Conservation (phyloP, 305 asterid genomes). For the Coffea humblotiana region DNA sequence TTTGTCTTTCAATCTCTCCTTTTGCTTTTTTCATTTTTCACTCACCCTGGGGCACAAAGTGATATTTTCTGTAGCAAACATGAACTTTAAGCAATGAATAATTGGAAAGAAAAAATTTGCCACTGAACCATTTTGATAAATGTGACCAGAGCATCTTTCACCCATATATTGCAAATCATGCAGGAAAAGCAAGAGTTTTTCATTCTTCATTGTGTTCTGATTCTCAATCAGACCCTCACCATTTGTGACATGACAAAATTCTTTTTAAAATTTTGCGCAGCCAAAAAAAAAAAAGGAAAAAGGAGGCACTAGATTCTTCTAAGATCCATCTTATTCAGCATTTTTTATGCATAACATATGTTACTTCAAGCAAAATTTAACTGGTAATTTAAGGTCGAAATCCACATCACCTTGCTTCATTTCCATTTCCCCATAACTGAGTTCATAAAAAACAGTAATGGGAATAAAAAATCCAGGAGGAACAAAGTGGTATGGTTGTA, state of each 20-base stretch:
- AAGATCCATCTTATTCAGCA: not conserved
- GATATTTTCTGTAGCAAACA: not conserved
- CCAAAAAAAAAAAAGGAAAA: too few relatives aligned
- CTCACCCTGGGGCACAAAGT: not conserved
- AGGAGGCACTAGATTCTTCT: not conserved
- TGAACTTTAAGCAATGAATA: not conserved
- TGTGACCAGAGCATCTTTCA: not conserved
- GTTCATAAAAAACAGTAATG: slow-evolving; percentile 69
- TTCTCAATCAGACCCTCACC: not conserved
- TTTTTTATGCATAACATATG: not conserved
- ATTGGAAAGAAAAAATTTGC: not conserved
- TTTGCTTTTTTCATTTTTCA: not conserved
- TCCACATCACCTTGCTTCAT: slow-evolving; percentile 73
- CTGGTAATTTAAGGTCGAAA: not conserved
- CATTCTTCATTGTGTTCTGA: not conserved
- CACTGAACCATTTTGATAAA: not conserved
- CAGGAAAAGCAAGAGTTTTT: not conserved
- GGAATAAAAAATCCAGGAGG: slow-evolving; percentile 81
- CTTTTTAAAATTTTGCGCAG: not conserved
- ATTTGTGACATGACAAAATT: not conserved
- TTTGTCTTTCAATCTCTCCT: not conserved
- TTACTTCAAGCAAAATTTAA: not conserved
- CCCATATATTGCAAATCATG: not conserved
- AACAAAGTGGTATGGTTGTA: slow-evolving; percentile 74
- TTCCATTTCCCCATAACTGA: slow-evolving; percentile 88